Conservation (phyloP, 2,329 filamentous ascomycete genomes). For the Trichoderma brevicompactum region DNA sequence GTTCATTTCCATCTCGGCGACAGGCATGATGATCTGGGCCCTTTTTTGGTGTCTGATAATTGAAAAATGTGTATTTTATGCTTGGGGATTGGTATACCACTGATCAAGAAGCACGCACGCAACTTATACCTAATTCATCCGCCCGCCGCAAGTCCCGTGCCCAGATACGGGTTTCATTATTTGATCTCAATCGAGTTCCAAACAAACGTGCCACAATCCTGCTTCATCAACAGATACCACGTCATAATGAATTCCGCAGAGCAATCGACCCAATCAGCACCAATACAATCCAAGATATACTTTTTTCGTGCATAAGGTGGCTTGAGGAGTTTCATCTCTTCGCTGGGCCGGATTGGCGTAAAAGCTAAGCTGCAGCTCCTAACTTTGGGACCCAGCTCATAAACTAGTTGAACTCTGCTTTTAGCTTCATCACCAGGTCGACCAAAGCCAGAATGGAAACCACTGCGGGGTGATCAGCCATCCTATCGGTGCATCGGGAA, state of each 20-base stretch:
- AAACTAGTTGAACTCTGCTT: slow-evolving; percentile 14
- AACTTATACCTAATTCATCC: slow-evolving; percentile 16
- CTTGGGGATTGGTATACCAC: not conserved
- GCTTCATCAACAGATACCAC: not conserved
- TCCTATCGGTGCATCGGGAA: not conserved
- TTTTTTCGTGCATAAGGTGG: not conserved
- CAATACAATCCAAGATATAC: not conserved
- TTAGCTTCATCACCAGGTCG: not conserved
- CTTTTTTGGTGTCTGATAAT: not conserved
- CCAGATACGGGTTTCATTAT: not conserved
- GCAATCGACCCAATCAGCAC: slow-evolving; percentile 1
- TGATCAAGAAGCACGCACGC: not conserved
- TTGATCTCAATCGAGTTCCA: not conserved
- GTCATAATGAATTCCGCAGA: not conserved
- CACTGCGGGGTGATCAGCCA: slow-evolving; percentile 3
- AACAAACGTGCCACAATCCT: not conserved
- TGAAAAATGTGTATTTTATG: not conserved
- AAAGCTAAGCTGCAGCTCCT: not conserved
- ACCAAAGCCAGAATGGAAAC: not conserved
- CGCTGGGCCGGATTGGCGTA: slow-evolving; percentile 3
- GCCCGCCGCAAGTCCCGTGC: not conserved
- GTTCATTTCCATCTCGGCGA: not conserved
- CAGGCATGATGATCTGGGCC: not conserved
- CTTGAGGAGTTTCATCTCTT: not conserved
- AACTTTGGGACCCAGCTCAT: not conserved